Conservation (phyloP, 2,329 filamentous ascomycete genomes). For the Alternaria consortialis region DNA sequence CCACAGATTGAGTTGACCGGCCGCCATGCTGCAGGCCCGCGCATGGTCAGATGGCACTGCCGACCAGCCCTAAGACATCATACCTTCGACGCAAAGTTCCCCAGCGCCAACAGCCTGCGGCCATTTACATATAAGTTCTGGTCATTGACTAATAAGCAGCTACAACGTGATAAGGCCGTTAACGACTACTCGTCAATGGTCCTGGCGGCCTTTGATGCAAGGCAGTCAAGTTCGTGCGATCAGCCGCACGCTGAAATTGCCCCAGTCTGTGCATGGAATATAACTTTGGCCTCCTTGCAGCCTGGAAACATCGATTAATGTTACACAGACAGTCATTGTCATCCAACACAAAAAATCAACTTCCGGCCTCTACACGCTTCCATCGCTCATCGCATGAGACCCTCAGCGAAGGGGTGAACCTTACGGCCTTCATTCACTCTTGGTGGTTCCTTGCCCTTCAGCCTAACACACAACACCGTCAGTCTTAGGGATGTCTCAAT, state of each 20-base stretch:
- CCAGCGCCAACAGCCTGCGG: constrained; percentile 21
- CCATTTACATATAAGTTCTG: constrained; percentile 16
- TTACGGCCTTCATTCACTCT: constrained; percentile 4
- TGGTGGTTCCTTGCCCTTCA: neutral
- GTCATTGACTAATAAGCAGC: constrained; percentile 28
- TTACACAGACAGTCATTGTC: constrained; percentile 11
- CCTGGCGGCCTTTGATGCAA: constrained; percentile 19
- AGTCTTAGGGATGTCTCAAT: constrained; percentile 26
- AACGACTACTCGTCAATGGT: constrained; percentile 29
- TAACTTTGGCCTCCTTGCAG: constrained; percentile 25
- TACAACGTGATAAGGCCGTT: constrained; percentile 30
- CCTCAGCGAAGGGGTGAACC: constrained; percentile 18
- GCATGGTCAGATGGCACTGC: constrained; percentile 31
- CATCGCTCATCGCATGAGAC: constrained; percentile 17
- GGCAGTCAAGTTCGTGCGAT: constrained; percentile 17
- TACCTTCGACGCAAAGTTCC: constrained; percentile 16
- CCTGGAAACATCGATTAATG: constrained; percentile 3
- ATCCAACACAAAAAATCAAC: constrained; percentile 7
- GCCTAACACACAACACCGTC: neutral
- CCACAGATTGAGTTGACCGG: constrained; percentile 26
- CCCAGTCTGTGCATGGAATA: constrained; percentile 19
- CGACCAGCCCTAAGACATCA: constrained; percentile 20
- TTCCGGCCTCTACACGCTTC: constrained; percentile 7
- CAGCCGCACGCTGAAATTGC: constrained; percentile 24
- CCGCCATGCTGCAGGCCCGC: constrained; percentile 17